These are phyloP conservation scores for Suillus fuscotomentosus DNA, from an alignment of 768 basidiomycete species.

Conservation along the genomic window DNA sequence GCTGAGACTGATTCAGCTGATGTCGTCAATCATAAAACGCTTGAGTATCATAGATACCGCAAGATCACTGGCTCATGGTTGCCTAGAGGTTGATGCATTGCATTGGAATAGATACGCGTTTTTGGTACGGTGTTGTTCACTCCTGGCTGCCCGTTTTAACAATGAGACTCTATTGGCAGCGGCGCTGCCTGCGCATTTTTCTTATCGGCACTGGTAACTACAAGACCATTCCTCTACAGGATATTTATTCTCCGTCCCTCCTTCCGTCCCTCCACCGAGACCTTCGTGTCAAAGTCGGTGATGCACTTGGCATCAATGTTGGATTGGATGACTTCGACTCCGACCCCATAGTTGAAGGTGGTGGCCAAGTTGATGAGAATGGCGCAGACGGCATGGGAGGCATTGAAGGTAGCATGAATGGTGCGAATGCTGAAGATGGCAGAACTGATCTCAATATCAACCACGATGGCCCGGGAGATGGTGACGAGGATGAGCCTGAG, in stretches of 20 bases:
- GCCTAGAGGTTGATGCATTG: neutral
- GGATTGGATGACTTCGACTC: neutral
- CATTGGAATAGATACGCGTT: slow-evolving; percentile 7
- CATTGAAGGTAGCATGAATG: neutral
- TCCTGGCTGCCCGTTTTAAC: neutral
- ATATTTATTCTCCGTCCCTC: slow-evolving; percentile 1
- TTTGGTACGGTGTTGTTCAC: slow-evolving; percentile 4
- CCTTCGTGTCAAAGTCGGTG: neutral
- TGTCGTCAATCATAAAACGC: neutral
- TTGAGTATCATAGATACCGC: slow-evolving; percentile 5
- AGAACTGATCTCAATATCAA: too few relatives aligned
- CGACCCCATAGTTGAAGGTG: neutral
- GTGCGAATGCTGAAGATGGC: neutral
- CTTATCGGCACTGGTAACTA: neutral
- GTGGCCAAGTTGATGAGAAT: neutral
- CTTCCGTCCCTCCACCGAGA: neutral
- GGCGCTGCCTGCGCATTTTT: neutral
- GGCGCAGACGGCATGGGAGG: neutral
- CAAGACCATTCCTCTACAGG: neutral
- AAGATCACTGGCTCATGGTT: neutral
- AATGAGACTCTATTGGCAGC: neutral
- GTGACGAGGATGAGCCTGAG: neutral
- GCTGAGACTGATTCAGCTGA: neutral
- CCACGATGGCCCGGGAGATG: neutral
- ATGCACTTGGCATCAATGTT: neutral